Conservation (phyloP, 2,329 filamentous ascomycete species). For the Talaromyces sp. region DNA sequence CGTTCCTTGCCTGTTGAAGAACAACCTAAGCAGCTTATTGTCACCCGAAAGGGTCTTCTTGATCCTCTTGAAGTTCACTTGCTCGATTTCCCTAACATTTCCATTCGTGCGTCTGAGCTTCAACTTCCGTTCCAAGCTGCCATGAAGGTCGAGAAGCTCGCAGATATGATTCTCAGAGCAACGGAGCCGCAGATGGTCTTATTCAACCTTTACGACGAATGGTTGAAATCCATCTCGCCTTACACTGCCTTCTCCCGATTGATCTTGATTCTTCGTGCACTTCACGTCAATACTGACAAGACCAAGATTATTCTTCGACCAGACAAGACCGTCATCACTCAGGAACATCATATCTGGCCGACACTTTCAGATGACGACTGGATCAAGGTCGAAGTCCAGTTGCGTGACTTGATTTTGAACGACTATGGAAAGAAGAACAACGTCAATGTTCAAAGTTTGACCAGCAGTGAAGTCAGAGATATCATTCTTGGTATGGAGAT, state of each 20-base stretch:
- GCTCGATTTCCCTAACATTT: conserved; percentile 98
- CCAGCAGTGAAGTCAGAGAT: conserved; percentile 93
- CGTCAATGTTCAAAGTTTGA: conserved; percentile 95
- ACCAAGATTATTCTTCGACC: conserved; percentile 92
- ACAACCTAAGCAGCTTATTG: conserved; percentile 97
- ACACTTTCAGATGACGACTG: conserved; percentile 91
- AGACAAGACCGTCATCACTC: conserved; percentile 96
- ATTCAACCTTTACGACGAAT: conserved; percentile 98
- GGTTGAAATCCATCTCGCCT: conserved; percentile 96
- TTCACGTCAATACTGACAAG: conserved; percentile 98
- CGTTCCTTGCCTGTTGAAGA: conserved; percentile 94
- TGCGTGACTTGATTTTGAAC: conserved; percentile 92
- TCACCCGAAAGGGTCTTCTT: conserved; percentile 92
- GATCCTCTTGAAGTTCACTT: conserved; percentile 96
- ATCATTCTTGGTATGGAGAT: conserved; percentile 99
- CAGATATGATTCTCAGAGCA: conserved; percentile 96
- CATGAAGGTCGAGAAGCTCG: conserved; percentile 99
- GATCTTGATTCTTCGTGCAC: conserved; percentile 84
- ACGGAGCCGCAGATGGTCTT: conserved; percentile 99
- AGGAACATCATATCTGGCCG: conserved; percentile 99
- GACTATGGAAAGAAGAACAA: conserved; percentile 99
- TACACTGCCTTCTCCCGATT: conserved; percentile 98
- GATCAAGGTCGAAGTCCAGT: conserved; percentile 98
- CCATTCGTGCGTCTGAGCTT: conserved; percentile 92
- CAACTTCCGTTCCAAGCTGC: conserved; percentile 98